A percentile compares a stretch with the other conserved stretches of the same genome.
These are phyloP conservation scores for Diaporthe humulicola DNA, from an alignment of 2,329 filamentous ascomycete species.

Conservation along the genomic window DNA sequence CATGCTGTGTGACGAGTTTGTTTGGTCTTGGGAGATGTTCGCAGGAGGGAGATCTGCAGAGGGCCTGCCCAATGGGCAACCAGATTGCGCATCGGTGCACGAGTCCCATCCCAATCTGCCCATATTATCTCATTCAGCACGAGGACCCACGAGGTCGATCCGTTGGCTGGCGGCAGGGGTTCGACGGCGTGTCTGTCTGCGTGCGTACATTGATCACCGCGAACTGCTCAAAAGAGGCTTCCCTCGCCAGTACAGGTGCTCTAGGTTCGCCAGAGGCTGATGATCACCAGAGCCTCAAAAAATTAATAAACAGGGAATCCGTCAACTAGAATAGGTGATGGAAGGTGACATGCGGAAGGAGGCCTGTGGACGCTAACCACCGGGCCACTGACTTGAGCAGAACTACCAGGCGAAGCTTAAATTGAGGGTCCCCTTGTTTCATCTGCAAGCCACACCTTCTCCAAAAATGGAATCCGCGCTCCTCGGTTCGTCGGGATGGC, in stretches of 20 bases:
- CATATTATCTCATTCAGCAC: slow-evolving; percentile 19
- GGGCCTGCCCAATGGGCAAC: not conserved
- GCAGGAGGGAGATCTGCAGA: slow-evolving; percentile 9
- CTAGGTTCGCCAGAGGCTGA: not conserved
- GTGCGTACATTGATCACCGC: not conserved
- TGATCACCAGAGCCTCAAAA: slow-evolving; percentile 23
- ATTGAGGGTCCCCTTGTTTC: slow-evolving; percentile 32
- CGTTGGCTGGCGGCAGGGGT: slow-evolving; percentile 10
- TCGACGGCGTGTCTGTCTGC: not conserved
- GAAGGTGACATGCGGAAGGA: not conserved
- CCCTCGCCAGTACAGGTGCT: not conserved
- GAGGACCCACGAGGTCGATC: slow-evolving; percentile 9
- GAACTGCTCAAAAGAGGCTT: not conserved
- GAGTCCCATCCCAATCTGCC: slow-evolving; percentile 23
- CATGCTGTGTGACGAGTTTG: slow-evolving; percentile 7
- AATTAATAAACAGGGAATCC: not conserved
- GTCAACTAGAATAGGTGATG: not conserved
- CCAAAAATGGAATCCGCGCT: slow-evolving; percentile 27
- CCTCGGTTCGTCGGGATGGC: not conserved
- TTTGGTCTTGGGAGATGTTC: not conserved
- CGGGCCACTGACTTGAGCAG: slow-evolving; percentile 2
- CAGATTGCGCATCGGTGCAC: slow-evolving; percentile 20
- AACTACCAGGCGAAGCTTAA: slow-evolving; percentile 19
- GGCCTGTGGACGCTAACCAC: not conserved
- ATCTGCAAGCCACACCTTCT: slow-evolving; percentile 25